phyloP scores from a whole-genome alignment of 2,329 filamentous ascomycete species.

The Hypomyces perniciosus region DNA sequence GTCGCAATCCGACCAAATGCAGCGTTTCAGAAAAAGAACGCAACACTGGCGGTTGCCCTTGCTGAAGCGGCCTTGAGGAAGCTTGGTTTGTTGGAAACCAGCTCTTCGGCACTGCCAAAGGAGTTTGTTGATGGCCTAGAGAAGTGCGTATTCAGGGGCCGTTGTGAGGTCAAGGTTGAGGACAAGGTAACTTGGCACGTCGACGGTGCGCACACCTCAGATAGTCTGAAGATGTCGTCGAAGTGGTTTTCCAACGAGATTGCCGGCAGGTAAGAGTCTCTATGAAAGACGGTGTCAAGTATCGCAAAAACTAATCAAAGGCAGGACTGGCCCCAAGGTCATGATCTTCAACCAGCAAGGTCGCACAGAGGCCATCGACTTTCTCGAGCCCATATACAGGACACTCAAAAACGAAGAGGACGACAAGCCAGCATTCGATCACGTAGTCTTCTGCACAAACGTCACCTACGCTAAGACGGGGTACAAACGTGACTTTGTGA shows the following conservation, averaged over 20 bases:
- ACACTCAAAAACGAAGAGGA: slow-evolving; percentile 22
- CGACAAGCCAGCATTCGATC: slow-evolving; percentile 49
- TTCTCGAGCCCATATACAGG: slow-evolving; percentile 43
- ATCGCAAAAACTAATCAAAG: not conserved
- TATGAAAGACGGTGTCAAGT: too few species aligned
- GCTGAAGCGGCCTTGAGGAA: slow-evolving; percentile 44
- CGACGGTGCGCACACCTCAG: slow-evolving; percentile 87
- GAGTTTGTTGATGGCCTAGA: slow-evolving; percentile 70
- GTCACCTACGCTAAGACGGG: slow-evolving; percentile 47
- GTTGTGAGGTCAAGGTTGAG: slow-evolving; percentile 60
- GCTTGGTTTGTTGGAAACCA: slow-evolving; percentile 31
- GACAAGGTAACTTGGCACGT: slow-evolving; percentile 70
- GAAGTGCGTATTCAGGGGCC: slow-evolving; percentile 68
- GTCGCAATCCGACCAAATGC: slow-evolving; percentile 48
- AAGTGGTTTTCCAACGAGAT: slow-evolving; percentile 67
- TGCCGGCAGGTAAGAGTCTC: slow-evolving; percentile 23
- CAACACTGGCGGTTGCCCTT: slow-evolving; percentile 46
- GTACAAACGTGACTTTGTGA: slow-evolving; percentile 54
- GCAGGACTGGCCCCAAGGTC: slow-evolving; percentile 35
- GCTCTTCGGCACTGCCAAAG: slow-evolving; percentile 41
- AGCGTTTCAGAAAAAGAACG: slow-evolving; percentile 54
- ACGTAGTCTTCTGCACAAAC: slow-evolving; percentile 81
- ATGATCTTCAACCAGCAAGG: slow-evolving; percentile 88
- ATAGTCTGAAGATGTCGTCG: slow-evolving; percentile 77
- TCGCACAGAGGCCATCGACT: slow-evolving; percentile 46